Conservation (phyloP, 305 asterid genomes). For the Plantago coronopus region DNA sequence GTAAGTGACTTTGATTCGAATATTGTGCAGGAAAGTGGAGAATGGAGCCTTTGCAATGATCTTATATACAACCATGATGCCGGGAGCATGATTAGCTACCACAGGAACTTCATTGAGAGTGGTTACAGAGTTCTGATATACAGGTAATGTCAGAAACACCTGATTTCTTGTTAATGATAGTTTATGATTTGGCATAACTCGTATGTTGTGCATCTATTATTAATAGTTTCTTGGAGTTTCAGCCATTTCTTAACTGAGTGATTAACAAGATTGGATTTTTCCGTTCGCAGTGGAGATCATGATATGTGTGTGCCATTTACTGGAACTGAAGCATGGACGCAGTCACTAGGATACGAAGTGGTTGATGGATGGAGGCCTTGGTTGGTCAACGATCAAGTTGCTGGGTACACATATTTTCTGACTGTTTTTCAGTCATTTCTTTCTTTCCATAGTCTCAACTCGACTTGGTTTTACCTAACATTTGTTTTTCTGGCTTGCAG, state of each 20-base stretch:
- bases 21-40: slow-evolving; percentile 38
- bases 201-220: too few species aligned
- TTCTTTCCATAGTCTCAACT: not conserved
- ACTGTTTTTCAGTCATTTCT: not conserved
- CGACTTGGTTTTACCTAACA: not conserved
- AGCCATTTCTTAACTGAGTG: too few species aligned
- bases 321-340: slow-evolving; percentile 58
- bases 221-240: not conserved
- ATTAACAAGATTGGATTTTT: not conserved
- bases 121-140: slow-evolving; percentile 54
- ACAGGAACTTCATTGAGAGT: slow-evolving; percentile 36
- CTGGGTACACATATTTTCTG: slow-evolving; percentile 20
- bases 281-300: slow-evolving; percentile 47
- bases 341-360: slow-evolving; percentile 36
- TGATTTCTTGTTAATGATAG: not conserved
- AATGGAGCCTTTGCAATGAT: slow-evolving; percentile 37
- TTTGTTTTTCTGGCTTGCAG: slow-evolving; percentile 26
- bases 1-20: not conserved
- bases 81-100: slow-evolving; percentile 58
- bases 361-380: slow-evolving; percentile 56
- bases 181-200: not conserved
- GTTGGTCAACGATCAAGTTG: slow-evolving; percentile 34
- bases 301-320: slow-evolving; percentile 67
- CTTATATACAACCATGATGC: slow-evolving; percentile 31
- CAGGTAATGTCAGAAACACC: slow-evolving; percentile 30